Evolutionary conservation across 2,329 filamentous ascomycete genomes (phyloP), one percentile per base, ranked within the genome.

Genomic region (Venturia aucupariae): DNA sequence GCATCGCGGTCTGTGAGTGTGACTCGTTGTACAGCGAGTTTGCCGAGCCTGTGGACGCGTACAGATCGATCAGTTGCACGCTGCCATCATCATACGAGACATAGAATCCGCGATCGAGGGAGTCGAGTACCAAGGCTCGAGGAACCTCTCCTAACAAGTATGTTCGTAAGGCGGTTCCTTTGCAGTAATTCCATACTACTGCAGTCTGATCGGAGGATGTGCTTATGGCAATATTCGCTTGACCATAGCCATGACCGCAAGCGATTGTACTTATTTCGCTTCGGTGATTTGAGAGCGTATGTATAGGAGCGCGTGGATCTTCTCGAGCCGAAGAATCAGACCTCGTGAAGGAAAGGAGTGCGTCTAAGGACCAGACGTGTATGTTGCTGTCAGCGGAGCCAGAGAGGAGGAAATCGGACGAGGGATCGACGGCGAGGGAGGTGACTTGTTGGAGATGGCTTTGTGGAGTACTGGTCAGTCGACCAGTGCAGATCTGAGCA

Each of bases 131-230:
- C 41, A 93, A 74, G 69, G 88, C 92, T 38, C 88, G 80, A 19
- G 92, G 90, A 22, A 83, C 79, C n/a, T 82, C 81, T 1, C 90
- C 85, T 65, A 97, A 85, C 48, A 97, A 81, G 68, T 95, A 86
- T 4, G 92, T 97, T 54, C 92, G 86, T 65, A 97, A 78, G 13
- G 88, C 80, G 66, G 85, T 84, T 46, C 90, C 90, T 0, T 86
- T 90, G 67, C 87, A 85, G 73, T 95, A 95, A 76, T 97, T 92
- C 94, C 94, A 99, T 66, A 96, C 81, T 70, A 96, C 87, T 69
- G 90, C 90, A 8, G 90, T 94, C 76, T 90, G 92, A 77, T 97
- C 94, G 70, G 85, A 86, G 68, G 90, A 90, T 7, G 87, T 85
- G 3, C 93, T 95, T 24, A 97, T 83, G 66, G 89, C 92, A 66